Conservation (phyloP, 1,139 yeast species). For the Petasospora rhodanensis region DNA sequence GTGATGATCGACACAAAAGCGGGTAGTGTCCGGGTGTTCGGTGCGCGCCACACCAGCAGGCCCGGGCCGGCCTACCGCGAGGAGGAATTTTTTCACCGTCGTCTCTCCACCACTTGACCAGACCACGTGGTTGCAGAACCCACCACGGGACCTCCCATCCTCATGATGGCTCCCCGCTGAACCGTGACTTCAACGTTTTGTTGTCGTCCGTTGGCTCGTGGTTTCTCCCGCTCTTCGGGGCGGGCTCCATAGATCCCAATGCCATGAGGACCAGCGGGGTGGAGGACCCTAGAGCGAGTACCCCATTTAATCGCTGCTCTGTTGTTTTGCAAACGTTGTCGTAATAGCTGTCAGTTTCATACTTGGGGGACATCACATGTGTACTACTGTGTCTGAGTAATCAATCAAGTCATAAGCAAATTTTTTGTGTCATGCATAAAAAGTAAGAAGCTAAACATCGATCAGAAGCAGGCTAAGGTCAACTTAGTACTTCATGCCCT, state of each 20-base stretch:
- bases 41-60: too few species aligned
- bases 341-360: slow-evolving; percentile 16
- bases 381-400: too few species aligned
- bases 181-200: slow-evolving; percentile 6
- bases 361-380: slow-evolving; percentile 9
- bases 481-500: slow-evolving; percentile 18
- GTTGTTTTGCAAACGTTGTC: slow-evolving; percentile 3
- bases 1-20: too few species aligned
- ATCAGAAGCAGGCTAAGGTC: too few species aligned
- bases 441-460: neutral
- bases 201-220: slow-evolving; percentile 3
- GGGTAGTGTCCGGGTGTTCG: too few species aligned
- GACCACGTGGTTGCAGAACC: too few species aligned
- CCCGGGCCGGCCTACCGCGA: too few species aligned
- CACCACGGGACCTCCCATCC: neutral
- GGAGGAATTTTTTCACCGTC: too few species aligned
- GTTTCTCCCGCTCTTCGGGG: neutral
- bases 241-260: neutral
- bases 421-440: too few species aligned
- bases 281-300: slow-evolving; percentile 9
- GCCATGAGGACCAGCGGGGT: slow-evolving; percentile 1
- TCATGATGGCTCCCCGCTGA: too few species aligned
- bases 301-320: slow-evolving; percentile 18
- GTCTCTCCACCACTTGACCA: too few species aligned
- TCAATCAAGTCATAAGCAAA: too few species aligned